Evolutionary conservation across 2,329 filamentous ascomycete species (phyloP), one percentile per base, ranked within the genome.

Genomic region (Periglandula ipomoeae): DNA sequence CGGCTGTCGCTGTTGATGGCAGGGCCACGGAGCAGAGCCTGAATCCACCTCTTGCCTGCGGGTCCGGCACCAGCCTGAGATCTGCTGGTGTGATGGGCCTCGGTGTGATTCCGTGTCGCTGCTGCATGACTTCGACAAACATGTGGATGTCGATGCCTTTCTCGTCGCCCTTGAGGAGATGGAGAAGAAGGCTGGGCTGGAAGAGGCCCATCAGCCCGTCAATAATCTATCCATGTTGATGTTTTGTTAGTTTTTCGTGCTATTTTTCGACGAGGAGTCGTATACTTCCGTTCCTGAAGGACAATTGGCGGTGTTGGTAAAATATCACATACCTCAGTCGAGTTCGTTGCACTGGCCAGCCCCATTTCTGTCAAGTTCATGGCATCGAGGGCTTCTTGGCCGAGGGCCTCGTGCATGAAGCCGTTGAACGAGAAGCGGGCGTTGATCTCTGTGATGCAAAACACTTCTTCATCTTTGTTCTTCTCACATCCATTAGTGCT

Each of bases 351-450:
- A 6, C 59, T 55, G 0, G 53, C 38, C 0, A 66, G 51, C 1
- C 48, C 50, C 24, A 32, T 40, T 6, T 43, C 9, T 6, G 26
- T 50, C 11, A 53, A 40, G 11, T 50, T 49, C 40, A 54, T 52
- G 6, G 42, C 42, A 11, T 61, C 54, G 1, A 67, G 48, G 5
- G 56, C 60, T 17, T 59, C 27, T 7, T 67, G 62, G 0, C 64
- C 64, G 26, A 63, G 61, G 0, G 55, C 52, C 15, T 53, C 49
- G 27, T 64, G 56, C 53, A 67, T 49, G 24, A 63, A 66, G 0
- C 65, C 65, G 40, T 70, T 71, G 49, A 70, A 70, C 9, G 59
- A 57, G 44, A 70, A 71, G 0, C 69, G 61, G 1, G 65, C 67
- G 43, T 71, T 71, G 32, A 71, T 70, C 22, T 71, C 69, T 2